Evolutionary conservation across 306 rosid species (phyloP).

Genomic region (Potentilla sterilis): DNA sequence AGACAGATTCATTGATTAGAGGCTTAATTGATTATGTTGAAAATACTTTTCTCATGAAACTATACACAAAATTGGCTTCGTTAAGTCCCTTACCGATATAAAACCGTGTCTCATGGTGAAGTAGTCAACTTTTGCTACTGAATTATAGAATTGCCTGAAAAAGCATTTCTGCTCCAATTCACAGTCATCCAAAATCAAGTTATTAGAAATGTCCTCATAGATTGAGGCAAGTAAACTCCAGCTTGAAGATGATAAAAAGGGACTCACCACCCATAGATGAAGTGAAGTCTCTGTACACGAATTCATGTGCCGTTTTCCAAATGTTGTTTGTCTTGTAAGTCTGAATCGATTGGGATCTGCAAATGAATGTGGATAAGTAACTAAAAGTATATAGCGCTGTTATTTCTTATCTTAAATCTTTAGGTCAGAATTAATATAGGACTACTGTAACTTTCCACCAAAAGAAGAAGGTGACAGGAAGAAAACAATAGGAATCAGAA

Average conservation of each 20-base stretch:
- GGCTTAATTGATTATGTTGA: neutral
- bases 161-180: slow-evolving; percentile 43
- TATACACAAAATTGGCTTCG: neutral
- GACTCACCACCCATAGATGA: slow-evolving; percentile 37
- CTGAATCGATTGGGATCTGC: slow-evolving; percentile 46
- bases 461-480: neutral
- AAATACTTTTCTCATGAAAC: neutral
- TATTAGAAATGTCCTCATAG: neutral
- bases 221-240: neutral
- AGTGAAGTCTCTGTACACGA: slow-evolving; percentile 19
- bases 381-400: neutral
- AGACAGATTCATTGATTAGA: slow-evolving; percentile 7
- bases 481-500: neutral
- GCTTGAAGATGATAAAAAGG: neutral
- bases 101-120: slow-evolving; percentile 45
- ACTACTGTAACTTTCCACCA: neutral
- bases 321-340: slow-evolving; percentile 40
- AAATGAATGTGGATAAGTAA: neutral
- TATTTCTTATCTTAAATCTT: neutral
- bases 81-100: slow-evolving; percentile 28
- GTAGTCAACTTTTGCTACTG: slow-evolving; percentile 47
- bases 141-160: slow-evolving; percentile 38
- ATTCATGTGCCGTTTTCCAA: slow-evolving; percentile 39
- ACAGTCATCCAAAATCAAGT: neutral
- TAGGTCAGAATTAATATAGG: neutral